These are phyloP conservation scores for Fusarium sp. DNA, from an alignment of 2,329 filamentous ascomycete species.

Conservation along the genomic window DNA sequence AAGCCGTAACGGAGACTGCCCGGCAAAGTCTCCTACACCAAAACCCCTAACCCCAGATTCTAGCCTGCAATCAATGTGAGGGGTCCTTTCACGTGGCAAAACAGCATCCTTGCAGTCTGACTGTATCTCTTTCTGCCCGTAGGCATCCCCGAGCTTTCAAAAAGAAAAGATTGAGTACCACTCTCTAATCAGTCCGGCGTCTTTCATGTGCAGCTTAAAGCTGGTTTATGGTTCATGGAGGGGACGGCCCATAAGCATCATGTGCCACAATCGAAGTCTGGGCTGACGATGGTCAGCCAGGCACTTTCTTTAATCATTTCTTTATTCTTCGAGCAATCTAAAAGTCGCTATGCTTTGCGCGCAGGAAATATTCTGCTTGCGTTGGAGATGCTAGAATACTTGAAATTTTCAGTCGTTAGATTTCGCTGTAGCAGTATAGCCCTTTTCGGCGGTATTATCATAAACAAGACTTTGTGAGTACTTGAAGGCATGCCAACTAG, in stretches of 20 bases:
- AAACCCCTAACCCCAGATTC: constrained; percentile 29
- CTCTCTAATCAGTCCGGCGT: constrained; percentile 19
- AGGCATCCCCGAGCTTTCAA: constrained; percentile 1
- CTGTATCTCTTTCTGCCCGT: constrained; percentile 9
- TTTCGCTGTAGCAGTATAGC: not conserved
- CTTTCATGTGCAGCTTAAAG: constrained; percentile 31
- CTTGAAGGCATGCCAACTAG: not conserved
- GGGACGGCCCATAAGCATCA: constrained; percentile 24
- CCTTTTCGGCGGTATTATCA: not conserved
- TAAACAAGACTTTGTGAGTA: not conserved
- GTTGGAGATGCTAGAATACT: not conserved
- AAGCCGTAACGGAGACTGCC: constrained; percentile 29
- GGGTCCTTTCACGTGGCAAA: constrained; percentile 26
- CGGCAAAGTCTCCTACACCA: constrained; percentile 15
- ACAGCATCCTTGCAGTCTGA: constrained; percentile 5
- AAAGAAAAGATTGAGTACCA: constrained; percentile 19
- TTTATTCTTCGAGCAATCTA: not conserved
- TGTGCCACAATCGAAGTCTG: constrained; percentile 27
- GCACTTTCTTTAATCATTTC: constrained; percentile 3
- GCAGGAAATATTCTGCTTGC: not conserved
- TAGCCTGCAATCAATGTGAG: constrained; percentile 20
- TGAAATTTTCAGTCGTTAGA: not conserved
- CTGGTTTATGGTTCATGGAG: constrained; percentile 17
- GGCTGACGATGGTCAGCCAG: constrained; percentile 15
- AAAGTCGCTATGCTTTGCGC: not conserved